A percentile compares a stretch with the other conserved stretches of the same genome.
Evolutionary conservation across 176 grass and related monocot species (phyloP).

Genomic region (Oryza meyeriana): DNA sequence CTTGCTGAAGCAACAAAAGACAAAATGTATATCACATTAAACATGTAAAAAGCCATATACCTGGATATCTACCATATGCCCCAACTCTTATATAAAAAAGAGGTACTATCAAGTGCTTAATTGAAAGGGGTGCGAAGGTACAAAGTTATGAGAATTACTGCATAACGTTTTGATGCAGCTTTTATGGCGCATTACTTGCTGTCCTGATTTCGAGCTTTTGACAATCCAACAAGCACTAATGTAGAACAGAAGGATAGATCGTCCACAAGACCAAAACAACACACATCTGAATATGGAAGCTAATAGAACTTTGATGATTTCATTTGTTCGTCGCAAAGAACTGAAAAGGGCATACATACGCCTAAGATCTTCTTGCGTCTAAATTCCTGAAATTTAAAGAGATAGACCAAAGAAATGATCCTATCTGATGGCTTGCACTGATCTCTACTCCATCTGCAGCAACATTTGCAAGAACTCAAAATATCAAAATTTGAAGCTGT

Average conservation of each 20-base stretch:
- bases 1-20: background rate
- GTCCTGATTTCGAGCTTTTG: background rate
- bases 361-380: background rate
- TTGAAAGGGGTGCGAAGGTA: slow-evolving; percentile 5
- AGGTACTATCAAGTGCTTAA: slow-evolving; percentile 16
- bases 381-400: background rate
- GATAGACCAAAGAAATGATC: background rate
- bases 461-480: background rate
- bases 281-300: background rate
- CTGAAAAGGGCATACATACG: background rate
- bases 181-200: slow-evolving; percentile 37
- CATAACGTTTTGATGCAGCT: slow-evolving; percentile 6
- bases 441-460: background rate
- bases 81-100: background rate
- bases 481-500: background rate
- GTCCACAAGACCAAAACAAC: background rate
- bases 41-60: background rate
- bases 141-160: slow-evolving; percentile 12
- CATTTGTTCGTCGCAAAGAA: slow-evolving; percentile 4
- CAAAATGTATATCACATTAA: background rate
- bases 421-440: background rate
- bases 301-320: background rate
- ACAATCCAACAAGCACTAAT: slow-evolving; percentile 2
- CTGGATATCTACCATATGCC: background rate
- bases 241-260: background rate